Percentiles rank a stretch among this genome's conserved stretches.
phyloP scores from a whole-genome alignment of 169 alveolate species.

The Plasmodium knowlesi region DNA sequence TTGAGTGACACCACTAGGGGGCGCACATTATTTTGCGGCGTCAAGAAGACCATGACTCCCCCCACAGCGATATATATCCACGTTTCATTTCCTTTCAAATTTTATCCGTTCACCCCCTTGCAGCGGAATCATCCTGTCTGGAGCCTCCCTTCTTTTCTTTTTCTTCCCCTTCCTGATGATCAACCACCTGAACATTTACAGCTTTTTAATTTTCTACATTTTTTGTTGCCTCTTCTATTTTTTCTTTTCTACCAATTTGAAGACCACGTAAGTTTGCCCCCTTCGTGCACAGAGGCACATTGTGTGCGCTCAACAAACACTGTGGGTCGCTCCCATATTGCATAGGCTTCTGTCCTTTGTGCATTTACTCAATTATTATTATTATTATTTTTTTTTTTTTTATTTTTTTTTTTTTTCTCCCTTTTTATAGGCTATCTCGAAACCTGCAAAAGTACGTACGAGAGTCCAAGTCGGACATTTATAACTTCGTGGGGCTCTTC shows the following conservation, averaged over 20 bases:
- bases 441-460: slow-evolving; percentile 17
- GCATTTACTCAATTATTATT: neutral
- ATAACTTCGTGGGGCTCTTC: slow-evolving; percentile 40
- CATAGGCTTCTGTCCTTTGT: no score
- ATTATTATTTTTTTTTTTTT: no score
- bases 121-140: slow-evolving; percentile 62
- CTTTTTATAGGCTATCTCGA: slow-evolving; percentile 5
- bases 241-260: slow-evolving; percentile 48
- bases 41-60: no score
- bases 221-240: slow-evolving; percentile 39
- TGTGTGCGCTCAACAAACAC: neutral
- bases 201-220: slow-evolving; percentile 47
- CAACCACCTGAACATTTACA: slow-evolving; percentile 36
- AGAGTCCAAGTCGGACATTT: slow-evolving; percentile 31
- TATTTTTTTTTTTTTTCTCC: neutral
- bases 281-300: neutral
- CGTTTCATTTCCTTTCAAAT: no score
- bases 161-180: slow-evolving; percentile 55
- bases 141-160: slow-evolving; percentile 19
- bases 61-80: no score
- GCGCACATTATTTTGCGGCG: neutral
- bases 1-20: neutral
- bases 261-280: slow-evolving; percentile 35
- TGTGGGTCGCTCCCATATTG: no score
- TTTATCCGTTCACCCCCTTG: neutral